A percentile compares a stretch with the other conserved stretches of the same genome.
phyloP scores from a whole-genome alignment of 2,329 filamentous ascomycete genomes.

The Plectosphaerella sp. region DNA sequence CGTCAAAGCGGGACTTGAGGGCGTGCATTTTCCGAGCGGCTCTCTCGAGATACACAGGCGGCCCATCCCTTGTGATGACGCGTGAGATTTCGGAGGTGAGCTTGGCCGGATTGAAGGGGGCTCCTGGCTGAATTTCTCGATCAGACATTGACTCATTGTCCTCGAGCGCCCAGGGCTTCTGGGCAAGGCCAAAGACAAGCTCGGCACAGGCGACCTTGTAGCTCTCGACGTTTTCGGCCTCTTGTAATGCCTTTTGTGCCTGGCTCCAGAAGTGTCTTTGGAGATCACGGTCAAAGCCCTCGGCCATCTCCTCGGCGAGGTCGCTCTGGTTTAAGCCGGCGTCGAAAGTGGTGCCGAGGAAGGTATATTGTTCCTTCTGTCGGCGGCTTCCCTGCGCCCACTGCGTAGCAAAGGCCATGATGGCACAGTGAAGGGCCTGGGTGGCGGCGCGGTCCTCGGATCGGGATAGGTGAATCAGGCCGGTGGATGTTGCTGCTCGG shows the following conservation, averaged over 20 bases:
- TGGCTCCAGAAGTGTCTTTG: conserved; percentile 32
- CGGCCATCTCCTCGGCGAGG: conserved; percentile 15
- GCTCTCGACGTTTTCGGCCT: conserved; percentile 28
- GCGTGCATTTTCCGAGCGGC: conserved; percentile 32
- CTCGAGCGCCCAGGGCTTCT: conserved; percentile 20
- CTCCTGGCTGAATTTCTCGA: background rate
- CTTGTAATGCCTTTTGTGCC: conserved; percentile 28
- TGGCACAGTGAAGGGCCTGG: conserved; percentile 40
- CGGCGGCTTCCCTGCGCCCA: conserved; percentile 36
- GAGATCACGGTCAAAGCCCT: conserved; percentile 32
- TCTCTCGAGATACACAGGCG: conserved; percentile 29
- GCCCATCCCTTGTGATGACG: conserved; percentile 18
- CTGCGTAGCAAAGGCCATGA: conserved; percentile 49
- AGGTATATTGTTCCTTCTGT: conserved; percentile 12
- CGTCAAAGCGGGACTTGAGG: conserved; percentile 28
- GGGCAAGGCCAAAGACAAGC: conserved; percentile 30
- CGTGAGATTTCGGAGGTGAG: conserved; percentile 5
- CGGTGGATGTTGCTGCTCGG: conserved; percentile 31
- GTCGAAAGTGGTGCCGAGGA: background rate
- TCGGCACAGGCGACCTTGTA: conserved; percentile 32
- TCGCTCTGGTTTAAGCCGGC: conserved; percentile 3
- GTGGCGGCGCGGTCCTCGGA: conserved; percentile 37
- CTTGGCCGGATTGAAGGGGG: background rate
- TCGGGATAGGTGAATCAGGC: conserved; percentile 32
- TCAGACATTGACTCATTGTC: background rate